A percentile compares a stretch with the other conserved stretches of the same genome.
phyloP scores from a whole-genome alignment of 495 filamentous ascomycete genomes.

The Daldinia decipiens region DNA sequence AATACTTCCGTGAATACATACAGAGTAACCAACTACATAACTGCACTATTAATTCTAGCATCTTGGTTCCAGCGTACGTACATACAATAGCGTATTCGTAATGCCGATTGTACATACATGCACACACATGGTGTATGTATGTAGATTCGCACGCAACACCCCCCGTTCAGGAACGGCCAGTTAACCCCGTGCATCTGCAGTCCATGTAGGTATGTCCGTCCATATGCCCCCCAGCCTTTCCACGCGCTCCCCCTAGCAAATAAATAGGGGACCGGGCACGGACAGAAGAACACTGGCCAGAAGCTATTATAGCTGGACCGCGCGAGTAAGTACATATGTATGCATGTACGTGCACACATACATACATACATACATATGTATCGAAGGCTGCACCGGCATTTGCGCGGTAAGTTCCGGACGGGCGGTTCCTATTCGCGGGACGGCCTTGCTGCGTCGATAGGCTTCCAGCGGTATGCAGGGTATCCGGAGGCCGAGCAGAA shows the following conservation, averaged over 20 bases:
- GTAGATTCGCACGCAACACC: neutral
- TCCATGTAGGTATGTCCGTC: neutral
- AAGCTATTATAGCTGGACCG: neutral
- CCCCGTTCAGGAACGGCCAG: neutral
- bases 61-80: too few species aligned
- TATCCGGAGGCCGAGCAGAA: neutral
- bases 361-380: neutral
- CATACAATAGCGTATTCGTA: too few species aligned
- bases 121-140: neutral
- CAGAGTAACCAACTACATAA: too few species aligned
- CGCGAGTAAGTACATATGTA: too few species aligned
- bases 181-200: neutral
- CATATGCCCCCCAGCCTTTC: neutral
- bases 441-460: neutral
- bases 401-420: neutral
- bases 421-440: conserved; percentile 6
- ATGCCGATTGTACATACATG: neutral
- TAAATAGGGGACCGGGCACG: neutral
- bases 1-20: neutral
- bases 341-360: neutral
- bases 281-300: neutral
- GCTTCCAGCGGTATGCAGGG: neutral
- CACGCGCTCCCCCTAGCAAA: neutral
- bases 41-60: neutral
- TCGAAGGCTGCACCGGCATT: conserved; percentile 1